Conservation (phyloP, 2,329 filamentous ascomycete species). For the Cyphellophora europaea region DNA sequence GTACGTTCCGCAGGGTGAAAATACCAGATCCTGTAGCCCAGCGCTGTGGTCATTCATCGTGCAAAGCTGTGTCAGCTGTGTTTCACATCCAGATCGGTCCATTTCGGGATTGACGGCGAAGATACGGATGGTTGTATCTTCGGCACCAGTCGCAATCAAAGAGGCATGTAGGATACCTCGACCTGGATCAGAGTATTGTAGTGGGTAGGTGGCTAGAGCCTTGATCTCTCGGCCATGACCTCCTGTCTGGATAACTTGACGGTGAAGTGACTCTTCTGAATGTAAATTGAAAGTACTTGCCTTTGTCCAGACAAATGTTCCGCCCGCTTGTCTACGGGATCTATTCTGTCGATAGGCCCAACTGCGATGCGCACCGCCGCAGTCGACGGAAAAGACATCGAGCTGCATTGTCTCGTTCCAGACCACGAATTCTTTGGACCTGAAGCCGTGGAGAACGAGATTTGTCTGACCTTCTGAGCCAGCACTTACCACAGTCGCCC, state of each 20-base stretch:
- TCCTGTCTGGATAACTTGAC: slow-evolving; percentile 51
- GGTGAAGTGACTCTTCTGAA: slow-evolving; percentile 31
- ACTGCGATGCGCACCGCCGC: slow-evolving; percentile 73
- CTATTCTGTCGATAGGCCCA: slow-evolving; percentile 49
- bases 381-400: slow-evolving; percentile 64
- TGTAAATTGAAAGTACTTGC: slow-evolving; percentile 45
- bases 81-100: neutral
- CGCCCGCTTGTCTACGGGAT: slow-evolving; percentile 23
- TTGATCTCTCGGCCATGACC: slow-evolving; percentile 85
- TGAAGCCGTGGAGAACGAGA: slow-evolving; percentile 72
- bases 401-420: slow-evolving; percentile 67
- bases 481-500: slow-evolving; percentile 60
- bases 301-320: slow-evolving; percentile 66
- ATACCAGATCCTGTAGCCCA: slow-evolving; percentile 72
- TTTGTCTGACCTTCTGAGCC: slow-evolving; percentile 31
- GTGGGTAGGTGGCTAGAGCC: slow-evolving; percentile 40
- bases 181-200: slow-evolving; percentile 3
- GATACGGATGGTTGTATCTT: slow-evolving; percentile 68
- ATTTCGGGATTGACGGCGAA: slow-evolving; percentile 27
- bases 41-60: slow-evolving; percentile 70
- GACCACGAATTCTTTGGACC: slow-evolving; percentile 66
- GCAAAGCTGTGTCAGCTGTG: slow-evolving; percentile 2
- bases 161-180: neutral
- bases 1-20: slow-evolving; percentile 56
- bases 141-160: slow-evolving; percentile 58